These are phyloP conservation scores for Clitocybe nebularis DNA, from an alignment of 1,284 basidiomycete genomes.

Conservation along the genomic window DNA sequence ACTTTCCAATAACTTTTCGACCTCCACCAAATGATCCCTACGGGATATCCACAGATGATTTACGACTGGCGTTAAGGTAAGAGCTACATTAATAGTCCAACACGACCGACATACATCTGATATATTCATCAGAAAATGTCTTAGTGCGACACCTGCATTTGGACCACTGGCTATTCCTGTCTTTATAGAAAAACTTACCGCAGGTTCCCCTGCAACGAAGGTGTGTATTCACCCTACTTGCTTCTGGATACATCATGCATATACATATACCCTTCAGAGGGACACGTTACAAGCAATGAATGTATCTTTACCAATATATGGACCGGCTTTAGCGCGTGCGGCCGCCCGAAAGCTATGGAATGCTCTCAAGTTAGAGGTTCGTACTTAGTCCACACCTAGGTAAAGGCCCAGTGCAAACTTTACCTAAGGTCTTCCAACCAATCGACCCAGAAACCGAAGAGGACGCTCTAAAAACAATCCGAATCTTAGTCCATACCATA, in stretches of 20 bases:
- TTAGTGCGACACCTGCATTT: slow-evolving; percentile 80
- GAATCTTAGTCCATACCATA: slow-evolving; percentile 70
- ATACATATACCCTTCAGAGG: slow-evolving; percentile 41
- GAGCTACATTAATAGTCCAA: slow-evolving; percentile 2
- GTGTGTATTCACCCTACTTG: slow-evolving; percentile 33
- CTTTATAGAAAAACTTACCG: slow-evolving; percentile 89
- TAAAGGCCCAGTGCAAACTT: slow-evolving; percentile 5
- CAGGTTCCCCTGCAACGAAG: slow-evolving; percentile 83
- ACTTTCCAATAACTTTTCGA: slow-evolving; percentile 97
- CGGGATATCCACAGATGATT: slow-evolving; percentile 86
- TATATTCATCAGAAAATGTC: slow-evolving; percentile 43
- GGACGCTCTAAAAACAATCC: slow-evolving; percentile 67
- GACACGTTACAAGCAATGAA: slow-evolving; percentile 79
- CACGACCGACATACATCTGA: neutral
- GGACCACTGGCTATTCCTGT: slow-evolving; percentile 84
- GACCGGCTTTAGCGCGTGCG: slow-evolving; percentile 53
- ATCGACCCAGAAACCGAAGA: slow-evolving; percentile 72
- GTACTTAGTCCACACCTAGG: slow-evolving; percentile 9
- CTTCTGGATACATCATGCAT: neutral
- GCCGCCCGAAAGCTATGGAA: slow-evolving; percentile 82
- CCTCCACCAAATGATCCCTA: slow-evolving; percentile 95
- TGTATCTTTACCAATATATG: slow-evolving; percentile 80
- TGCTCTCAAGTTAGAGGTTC: slow-evolving; percentile 81
- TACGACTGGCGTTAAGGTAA: slow-evolving; percentile 73
- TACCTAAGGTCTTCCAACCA: slow-evolving; percentile 81